These are phyloP conservation scores for Chrysosporium keratinophilum DNA, from an alignment of 2,329 filamentous ascomycete genomes.

Conservation along the genomic window DNA sequence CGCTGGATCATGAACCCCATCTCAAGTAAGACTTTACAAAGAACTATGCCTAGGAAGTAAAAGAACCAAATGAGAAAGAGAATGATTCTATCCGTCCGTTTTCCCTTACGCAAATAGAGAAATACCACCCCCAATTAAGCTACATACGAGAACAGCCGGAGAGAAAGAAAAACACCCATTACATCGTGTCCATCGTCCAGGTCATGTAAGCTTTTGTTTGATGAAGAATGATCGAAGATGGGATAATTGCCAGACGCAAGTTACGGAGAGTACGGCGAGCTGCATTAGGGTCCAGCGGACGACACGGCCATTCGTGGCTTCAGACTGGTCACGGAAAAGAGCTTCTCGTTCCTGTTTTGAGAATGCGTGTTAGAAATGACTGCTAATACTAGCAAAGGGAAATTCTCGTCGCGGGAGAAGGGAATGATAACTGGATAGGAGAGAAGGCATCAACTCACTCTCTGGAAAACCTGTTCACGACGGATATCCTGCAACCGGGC, in stretches of 20 bases:
- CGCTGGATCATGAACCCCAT: no score
- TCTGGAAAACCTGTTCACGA: constrained; percentile 91
- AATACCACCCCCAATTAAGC: not conserved
- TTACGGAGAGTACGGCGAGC: constrained; percentile 68
- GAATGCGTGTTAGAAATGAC: not conserved
- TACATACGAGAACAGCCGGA: constrained; percentile 1
- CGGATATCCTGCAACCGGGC: constrained; percentile 75
- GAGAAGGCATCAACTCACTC: constrained; percentile 46
- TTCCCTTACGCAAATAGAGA: not conserved
- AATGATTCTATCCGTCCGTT: not conserved
- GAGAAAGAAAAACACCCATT: constrained; percentile 7
- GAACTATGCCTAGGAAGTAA: not conserved
- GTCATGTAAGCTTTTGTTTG: constrained; percentile 93
- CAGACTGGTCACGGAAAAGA: constrained; percentile 96
- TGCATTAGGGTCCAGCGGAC: constrained; percentile 92
- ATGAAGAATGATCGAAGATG: constrained; percentile 97
- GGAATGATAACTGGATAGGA: not conserved
- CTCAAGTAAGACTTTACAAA: not conserved
- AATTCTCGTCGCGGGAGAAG: not conserved
- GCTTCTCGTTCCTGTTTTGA: constrained; percentile 76
- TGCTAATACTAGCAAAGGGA: constrained; percentile 6
- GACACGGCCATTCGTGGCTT: constrained; percentile 81
- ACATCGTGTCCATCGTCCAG: constrained; percentile 6
- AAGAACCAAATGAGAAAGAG: not conserved
- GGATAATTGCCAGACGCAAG: constrained; percentile 94